These are phyloP conservation scores for Aspergillus sp. DNA, from an alignment of 2,329 filamentous ascomycete species.

Conservation along the genomic window DNA sequence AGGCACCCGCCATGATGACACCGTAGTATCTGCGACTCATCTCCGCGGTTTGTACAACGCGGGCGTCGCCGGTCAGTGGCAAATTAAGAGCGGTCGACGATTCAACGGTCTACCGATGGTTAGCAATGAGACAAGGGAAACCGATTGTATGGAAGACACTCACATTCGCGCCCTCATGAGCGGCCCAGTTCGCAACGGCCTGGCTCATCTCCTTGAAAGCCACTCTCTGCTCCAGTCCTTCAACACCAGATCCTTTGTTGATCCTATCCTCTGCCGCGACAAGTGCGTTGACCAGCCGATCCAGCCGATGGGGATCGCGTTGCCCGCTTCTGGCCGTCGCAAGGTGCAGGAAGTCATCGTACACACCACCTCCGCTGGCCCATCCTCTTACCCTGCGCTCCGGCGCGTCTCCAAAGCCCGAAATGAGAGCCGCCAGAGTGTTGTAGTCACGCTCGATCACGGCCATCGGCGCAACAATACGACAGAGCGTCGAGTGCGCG, in stretches of 20 bases:
- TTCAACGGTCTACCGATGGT: conserved; percentile 20
- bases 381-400: conserved; percentile 59
- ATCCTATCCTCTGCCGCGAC: conserved; percentile 31
- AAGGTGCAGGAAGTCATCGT: conserved; percentile 53
- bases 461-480: conserved; percentile 68
- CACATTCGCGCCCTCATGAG: conserved; percentile 52
- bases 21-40: conserved; percentile 61
- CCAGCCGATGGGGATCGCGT: conserved; percentile 33
- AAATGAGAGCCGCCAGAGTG: conserved; percentile 58
- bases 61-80: conserved; percentile 59
- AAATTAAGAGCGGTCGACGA: conserved; percentile 32
- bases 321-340: conserved; percentile 31
- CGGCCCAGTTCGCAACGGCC: conserved; percentile 58
- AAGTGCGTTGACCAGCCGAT: conserved; percentile 41
- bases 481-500: conserved; percentile 74
- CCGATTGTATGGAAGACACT: conserved; percentile 20
- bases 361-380: conserved; percentile 71
- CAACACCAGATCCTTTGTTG: conserved; percentile 43
- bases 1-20: conserved; percentile 48
- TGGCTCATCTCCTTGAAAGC: conserved; percentile 75
- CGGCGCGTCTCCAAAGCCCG: conserved; percentile 56
- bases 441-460: conserved; percentile 76
- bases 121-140: conserved; percentile 3
- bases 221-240: conserved; percentile 52
- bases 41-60: conserved; percentile 60